Evolutionary conservation across 2,329 filamentous ascomycete genomes (phyloP), one percentile per base, ranked within the genome.

Genomic region (Dothistroma septosporum): DNA sequence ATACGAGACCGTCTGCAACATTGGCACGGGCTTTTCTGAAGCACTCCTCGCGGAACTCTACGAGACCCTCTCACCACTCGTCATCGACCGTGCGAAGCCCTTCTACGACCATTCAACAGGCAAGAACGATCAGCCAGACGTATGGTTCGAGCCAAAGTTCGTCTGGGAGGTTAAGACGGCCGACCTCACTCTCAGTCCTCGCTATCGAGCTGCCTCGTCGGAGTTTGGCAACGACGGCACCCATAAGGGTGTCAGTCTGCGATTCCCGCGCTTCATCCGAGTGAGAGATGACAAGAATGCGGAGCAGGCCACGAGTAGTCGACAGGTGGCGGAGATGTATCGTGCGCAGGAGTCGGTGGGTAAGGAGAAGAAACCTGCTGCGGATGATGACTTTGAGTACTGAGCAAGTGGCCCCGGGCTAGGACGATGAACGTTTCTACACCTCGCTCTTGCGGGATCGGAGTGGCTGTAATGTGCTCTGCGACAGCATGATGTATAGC

Each of bases 141-240:
- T 99, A 41, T 99, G 94, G 94, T 94, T 99, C 74, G 94, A 99
- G 80, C 91, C 94, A 14, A 86, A 87, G 47, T 88, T 89, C 70
- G 94, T 99, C 1, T 99, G 94, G 94, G 94, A 99, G 77, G 92
- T 99, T 68, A 96, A 93, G 80, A 96, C 93, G 12, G 94, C 94
- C 0, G 94, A 99, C 79, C 76, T 99, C 69, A 97, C 94, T 1
- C 83, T 99, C 22, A 93, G 89, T 68, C 94, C 94, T 28, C 82
- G 92, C 44, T 99, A 99, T 77, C 91, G 92, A 77, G 94, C 94
- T n/a, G 94, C 90, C 0, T 85, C 85, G 52, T 87, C 88, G 68
- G 91, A 95, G 73, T 87, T 92, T 7, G 82, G 90, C n/a, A 64
- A 66, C 10, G 73, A 74, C 60, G 88, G 87, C 54, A 75, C 73